phyloP scores from a whole-genome alignment of 2,329 filamentous ascomycete genomes.

The Verticillium isaacii region DNA sequence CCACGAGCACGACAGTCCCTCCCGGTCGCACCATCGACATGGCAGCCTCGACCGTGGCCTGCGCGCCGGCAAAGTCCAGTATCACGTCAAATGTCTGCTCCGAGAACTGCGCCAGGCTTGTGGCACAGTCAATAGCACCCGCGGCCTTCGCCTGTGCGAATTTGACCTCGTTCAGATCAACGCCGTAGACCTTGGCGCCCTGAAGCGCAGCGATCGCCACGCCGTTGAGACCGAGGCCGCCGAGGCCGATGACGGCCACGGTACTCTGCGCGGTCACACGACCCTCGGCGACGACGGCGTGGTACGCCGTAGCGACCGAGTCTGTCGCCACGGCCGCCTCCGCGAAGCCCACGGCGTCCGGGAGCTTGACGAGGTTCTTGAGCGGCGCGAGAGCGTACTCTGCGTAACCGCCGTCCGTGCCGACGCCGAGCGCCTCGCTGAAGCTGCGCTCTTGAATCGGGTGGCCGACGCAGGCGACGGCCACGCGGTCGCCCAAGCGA shows the following conservation, averaged over 20 bases:
- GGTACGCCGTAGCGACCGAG: slow-evolving; percentile 7
- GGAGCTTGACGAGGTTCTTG: slow-evolving; percentile 4
- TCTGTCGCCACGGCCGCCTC: slow-evolving; percentile 6
- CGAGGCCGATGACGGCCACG: slow-evolving; percentile 6
- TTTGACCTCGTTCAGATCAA: slow-evolving; percentile 1
- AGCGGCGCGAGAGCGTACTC: slow-evolving; percentile 4
- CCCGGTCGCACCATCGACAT: slow-evolving; percentile 2
- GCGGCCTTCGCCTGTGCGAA: slow-evolving; percentile 2
- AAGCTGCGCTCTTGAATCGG: slow-evolving; percentile 5
- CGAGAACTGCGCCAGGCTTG: neutral
- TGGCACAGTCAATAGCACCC: slow-evolving; percentile 2
- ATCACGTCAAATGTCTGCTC: slow-evolving; percentile 4
- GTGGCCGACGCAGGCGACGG: slow-evolving; percentile 7
- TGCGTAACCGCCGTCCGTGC: slow-evolving; percentile 6
- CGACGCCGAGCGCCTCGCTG: slow-evolving; percentile 5
- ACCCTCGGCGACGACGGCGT: slow-evolving; percentile 10
- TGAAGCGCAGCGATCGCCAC: slow-evolving; percentile 3
- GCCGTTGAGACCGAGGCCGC: slow-evolving; percentile 6
- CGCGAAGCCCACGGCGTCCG: neutral
- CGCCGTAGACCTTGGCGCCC: slow-evolving; percentile 5
- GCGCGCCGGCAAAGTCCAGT: slow-evolving; percentile 7
- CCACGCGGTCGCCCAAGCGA: slow-evolving; percentile 4
- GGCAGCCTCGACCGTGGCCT: slow-evolving; percentile 4
- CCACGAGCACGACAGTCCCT: slow-evolving; percentile 7
- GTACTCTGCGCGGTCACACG: neutral